These are phyloP conservation scores for Gastrolobium villosum DNA, from an alignment of 306 rosid genomes.

Conservation along the genomic window DNA sequence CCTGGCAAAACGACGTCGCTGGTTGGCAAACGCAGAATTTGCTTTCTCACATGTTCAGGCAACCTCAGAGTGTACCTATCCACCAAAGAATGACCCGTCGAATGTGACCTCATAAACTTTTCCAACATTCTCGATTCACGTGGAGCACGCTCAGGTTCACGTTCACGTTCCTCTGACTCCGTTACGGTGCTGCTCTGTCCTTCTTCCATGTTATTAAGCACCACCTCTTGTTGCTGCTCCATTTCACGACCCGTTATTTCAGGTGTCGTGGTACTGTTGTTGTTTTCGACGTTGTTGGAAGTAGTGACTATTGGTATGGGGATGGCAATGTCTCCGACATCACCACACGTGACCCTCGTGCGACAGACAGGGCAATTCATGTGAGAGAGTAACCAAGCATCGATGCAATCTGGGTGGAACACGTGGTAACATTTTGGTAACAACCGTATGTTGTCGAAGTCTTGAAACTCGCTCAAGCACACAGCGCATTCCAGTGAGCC, in stretches of 20 bases:
- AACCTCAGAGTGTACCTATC: slow-evolving; percentile 57
- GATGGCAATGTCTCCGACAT: background rate
- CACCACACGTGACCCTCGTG: slow-evolving; percentile 35
- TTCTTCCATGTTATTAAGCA: background rate
- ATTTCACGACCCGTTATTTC: too few species aligned
- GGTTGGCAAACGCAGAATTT: slow-evolving; percentile 48
- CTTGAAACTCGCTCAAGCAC: slow-evolving; percentile 63
- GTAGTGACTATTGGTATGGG: background rate
- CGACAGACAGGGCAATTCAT: slow-evolving; percentile 70
- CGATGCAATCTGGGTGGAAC: slow-evolving; percentile 64
- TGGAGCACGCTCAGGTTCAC: background rate
- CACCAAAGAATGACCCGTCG: slow-evolving; percentile 63
- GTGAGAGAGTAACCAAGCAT: slow-evolving; percentile 60
- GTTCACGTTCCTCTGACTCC: background rate
- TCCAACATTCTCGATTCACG: background rate
- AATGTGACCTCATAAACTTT: slow-evolving; percentile 58
- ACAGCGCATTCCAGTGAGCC: slow-evolving; percentile 63
- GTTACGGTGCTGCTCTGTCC: background rate
- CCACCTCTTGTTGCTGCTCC: background rate
- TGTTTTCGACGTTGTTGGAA: background rate
- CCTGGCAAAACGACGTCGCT: slow-evolving; percentile 45
- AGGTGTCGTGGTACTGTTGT: background rate
- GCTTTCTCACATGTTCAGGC: slow-evolving; percentile 53
- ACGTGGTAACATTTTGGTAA: slow-evolving; percentile 63
- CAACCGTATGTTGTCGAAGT: slow-evolving; percentile 58